A percentile compares a stretch with the other conserved stretches of the same genome.
Evolutionary conservation across 129 eudicot genomes (phyloP).

Genomic region (Centrapalus pauciflorus): DNA sequence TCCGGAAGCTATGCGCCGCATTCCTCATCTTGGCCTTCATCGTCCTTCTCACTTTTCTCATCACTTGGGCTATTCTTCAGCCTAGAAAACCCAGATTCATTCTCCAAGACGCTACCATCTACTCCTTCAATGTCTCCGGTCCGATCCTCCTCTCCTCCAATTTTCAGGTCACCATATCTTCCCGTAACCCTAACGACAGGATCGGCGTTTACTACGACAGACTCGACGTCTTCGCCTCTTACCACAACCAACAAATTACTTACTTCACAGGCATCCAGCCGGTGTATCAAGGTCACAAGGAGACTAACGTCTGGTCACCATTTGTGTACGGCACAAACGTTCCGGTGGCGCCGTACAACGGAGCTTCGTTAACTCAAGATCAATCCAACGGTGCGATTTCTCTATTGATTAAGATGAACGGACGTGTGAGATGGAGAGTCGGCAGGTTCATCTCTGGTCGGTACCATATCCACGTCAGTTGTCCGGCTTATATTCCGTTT

Average conservation of each 20-base stretch:
- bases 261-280: conserved; percentile 62
- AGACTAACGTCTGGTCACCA: conserved; percentile 67
- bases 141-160: conserved; percentile 55
- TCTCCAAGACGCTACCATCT: conserved; percentile 83
- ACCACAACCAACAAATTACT: conserved; percentile 69
- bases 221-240: conserved; percentile 52
- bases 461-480: conserved; percentile 64
- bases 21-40: conserved; percentile 47
- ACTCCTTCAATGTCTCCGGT: conserved; percentile 66
- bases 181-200: conserved; percentile 66
- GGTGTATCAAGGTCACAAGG: conserved; percentile 68
- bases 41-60: conserved; percentile 44
- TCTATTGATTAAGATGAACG: conserved; percentile 53
- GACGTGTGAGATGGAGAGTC: conserved; percentile 73
- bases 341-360: conserved; percentile 85
- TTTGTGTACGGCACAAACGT: conserved; percentile 56
- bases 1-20: conserved; percentile 24
- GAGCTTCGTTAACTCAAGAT: conserved; percentile 41
- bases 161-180: conserved; percentile 57
- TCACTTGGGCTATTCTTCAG: conserved; percentile 65
- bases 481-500: conserved; percentile 62
- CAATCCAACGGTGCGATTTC: conserved; percentile 38
- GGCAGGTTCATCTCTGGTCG: conserved; percentile 51
- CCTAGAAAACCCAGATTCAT: conserved; percentile 64
- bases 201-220: conserved; percentile 73